phyloP scores from a whole-genome alignment of 352 stramenopile genomes.

The Phytophthora citrophthora region DNA sequence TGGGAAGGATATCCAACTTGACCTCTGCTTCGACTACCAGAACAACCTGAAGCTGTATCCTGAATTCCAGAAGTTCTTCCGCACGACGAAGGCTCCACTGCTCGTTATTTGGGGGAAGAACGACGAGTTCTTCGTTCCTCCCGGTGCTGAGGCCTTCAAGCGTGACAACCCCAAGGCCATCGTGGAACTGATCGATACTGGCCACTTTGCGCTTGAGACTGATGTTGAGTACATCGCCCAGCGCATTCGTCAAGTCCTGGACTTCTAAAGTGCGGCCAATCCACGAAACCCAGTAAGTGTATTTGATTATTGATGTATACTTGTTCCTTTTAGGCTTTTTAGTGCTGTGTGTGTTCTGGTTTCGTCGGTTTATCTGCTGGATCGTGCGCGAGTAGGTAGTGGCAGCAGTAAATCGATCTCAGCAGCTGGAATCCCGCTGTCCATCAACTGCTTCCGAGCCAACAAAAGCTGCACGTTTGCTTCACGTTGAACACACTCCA shows the following conservation, averaged over 20 bases:
- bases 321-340: too few relatives aligned
- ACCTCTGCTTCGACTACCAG: background rate
- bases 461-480: too few relatives aligned
- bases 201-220: background rate
- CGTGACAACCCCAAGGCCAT: background rate
- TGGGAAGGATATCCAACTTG: constrained; percentile 1
- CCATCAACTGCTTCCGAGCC: too few relatives aligned
- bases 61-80: constrained; percentile 1
- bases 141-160: background rate
- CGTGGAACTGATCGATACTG: background rate
- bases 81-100: background rate
- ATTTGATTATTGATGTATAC: too few relatives aligned
- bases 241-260: background rate
- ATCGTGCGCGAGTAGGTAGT: too few relatives aligned
- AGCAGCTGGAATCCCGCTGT: too few relatives aligned
- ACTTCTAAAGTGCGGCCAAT: background rate
- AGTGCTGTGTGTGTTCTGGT: background rate
- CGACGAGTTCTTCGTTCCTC: background rate
- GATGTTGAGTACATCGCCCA: background rate
- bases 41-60: background rate
- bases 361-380: too few relatives aligned
- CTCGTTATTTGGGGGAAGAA: constrained; percentile 1
- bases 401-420: too few relatives aligned
- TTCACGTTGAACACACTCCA: too few relatives aligned
- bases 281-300: too few relatives aligned